Percentiles rank a stretch among this genome's conserved stretches.
Conservation (phyloP, 805 yeast genomes). For the Metschnikowia gruessii region DNA sequence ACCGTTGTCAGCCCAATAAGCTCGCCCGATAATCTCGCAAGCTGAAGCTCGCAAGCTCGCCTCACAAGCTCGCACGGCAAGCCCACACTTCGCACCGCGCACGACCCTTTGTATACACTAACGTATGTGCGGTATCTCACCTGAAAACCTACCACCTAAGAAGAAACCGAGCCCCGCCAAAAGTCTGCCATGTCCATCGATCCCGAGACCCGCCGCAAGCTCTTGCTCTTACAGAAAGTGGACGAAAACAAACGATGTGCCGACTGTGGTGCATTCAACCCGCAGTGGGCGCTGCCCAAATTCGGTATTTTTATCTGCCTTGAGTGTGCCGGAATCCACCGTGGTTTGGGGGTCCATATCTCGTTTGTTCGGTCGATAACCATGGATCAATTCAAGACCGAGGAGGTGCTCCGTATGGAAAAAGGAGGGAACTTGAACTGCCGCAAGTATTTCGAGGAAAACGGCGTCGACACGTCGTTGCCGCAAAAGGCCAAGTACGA, state of each 20-base stretch:
- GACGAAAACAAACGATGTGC: conserved; percentile 87
- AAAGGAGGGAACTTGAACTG: conserved; percentile 87
- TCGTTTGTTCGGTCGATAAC: conserved; percentile 96
- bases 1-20: no score
- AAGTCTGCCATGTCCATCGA: conserved; percentile 63
- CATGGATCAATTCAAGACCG: conserved; percentile 97
- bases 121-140: neutral
- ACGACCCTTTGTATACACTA: conserved; percentile 8
- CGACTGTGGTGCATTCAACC: conserved; percentile 93
- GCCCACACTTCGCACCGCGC: neutral
- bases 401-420: conserved; percentile 88
- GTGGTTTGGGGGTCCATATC: conserved; percentile 94
- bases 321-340: conserved; percentile 96
- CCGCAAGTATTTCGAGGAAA: conserved; percentile 58
- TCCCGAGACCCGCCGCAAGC: conserved; percentile 85
- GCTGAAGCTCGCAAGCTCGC: no score
- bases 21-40: no score
- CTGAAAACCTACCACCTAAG: no score
- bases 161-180: no score
- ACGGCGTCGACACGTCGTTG: conserved; percentile 65
- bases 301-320: conserved; percentile 96
- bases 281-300: conserved; percentile 99
- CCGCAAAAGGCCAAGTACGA: conserved; percentile 77
- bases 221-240: conserved; percentile 69
- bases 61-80: no score